Evolutionary conservation across 2,329 filamentous ascomycete species (phyloP).

Genomic region (Parasarocladium wereldwijsianum): DNA sequence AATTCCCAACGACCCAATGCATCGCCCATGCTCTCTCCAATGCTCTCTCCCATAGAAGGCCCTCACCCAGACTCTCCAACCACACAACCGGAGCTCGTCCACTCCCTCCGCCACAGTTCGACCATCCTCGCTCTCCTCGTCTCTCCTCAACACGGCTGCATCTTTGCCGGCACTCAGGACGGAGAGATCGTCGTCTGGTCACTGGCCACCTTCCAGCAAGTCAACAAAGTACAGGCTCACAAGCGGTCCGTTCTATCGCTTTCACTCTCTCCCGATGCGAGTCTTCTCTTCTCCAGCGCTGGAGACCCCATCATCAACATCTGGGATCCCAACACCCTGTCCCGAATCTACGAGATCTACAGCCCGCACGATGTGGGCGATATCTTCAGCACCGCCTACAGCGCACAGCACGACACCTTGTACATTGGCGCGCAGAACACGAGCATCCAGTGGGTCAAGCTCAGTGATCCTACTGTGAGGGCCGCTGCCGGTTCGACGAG

Average conservation of each 20-base stretch:
- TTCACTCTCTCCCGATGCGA: conserved; percentile 59
- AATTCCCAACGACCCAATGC: too few relatives aligned
- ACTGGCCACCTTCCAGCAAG: conserved; percentile 71
- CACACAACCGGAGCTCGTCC: conserved; percentile 46
- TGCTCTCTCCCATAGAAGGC: too few relatives aligned
- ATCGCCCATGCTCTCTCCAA: too few relatives aligned
- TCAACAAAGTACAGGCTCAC: conserved; percentile 71
- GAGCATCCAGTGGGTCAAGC: conserved; percentile 80
- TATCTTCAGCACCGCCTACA: conserved; percentile 90
- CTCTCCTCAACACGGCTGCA: conserved; percentile 59
- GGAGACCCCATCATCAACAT: conserved; percentile 91
- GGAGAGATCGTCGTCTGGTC: conserved; percentile 91
- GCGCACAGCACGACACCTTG: conserved; percentile 60
- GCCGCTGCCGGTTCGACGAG: conserved; percentile 48
- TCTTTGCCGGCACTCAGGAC: conserved; percentile 86
- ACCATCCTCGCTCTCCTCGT: conserved; percentile 74
- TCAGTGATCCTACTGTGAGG: conserved; percentile 47
- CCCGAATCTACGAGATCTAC: conserved; percentile 75
- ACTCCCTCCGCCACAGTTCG: conserved; percentile 62
- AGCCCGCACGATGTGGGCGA: conserved; percentile 90
- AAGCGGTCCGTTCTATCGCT: conserved; percentile 81
- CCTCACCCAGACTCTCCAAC: too few relatives aligned
- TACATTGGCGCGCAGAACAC: conserved; percentile 93
- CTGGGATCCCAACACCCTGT: conserved; percentile 68
- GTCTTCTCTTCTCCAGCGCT: conserved; percentile 77